A percentile compares a stretch with the other conserved stretches of the same genome.
These are phyloP conservation scores for Aspergillus leporis DNA, from an alignment of 495 filamentous ascomycete genomes.

Conservation along the genomic window DNA sequence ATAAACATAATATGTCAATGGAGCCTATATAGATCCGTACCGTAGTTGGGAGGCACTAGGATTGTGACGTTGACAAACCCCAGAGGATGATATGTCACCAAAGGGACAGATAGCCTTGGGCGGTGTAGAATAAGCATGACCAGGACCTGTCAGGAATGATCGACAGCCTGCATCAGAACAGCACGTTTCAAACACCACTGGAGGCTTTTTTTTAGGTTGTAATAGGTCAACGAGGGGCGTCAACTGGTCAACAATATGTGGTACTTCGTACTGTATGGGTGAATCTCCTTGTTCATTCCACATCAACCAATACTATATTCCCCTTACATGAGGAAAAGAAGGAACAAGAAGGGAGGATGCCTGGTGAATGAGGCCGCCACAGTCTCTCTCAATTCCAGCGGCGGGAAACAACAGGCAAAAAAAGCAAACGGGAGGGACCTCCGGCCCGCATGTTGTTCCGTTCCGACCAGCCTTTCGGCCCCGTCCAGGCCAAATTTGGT, in stretches of 20 bases:
- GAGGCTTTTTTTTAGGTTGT: not conserved
- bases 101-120: not conserved
- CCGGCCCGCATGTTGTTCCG: slow-evolving; percentile 22
- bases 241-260: not conserved
- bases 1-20: not conserved
- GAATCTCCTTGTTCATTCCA: not conserved
- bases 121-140: not conserved
- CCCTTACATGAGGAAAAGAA: not conserved
- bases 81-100: not conserved
- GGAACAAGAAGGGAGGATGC: not conserved
- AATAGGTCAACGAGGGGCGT: not conserved
- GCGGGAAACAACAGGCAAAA: not conserved
- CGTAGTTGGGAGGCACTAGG: not conserved
- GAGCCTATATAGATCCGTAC: not conserved
- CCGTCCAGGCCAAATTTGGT: slow-evolving; percentile 13
- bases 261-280: not conserved
- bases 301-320: not conserved
- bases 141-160: slow-evolving; percentile 9
- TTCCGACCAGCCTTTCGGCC: slow-evolving; percentile 19
- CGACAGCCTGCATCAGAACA: slow-evolving; percentile 5
- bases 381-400: not conserved
- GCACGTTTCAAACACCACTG: not conserved
- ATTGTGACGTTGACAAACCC: not conserved
- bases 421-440: not conserved
- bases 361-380: not conserved